Evolutionary conservation across 495 filamentous ascomycete genomes (phyloP).

Genomic region (Trichoderma orchidacearum): DNA sequence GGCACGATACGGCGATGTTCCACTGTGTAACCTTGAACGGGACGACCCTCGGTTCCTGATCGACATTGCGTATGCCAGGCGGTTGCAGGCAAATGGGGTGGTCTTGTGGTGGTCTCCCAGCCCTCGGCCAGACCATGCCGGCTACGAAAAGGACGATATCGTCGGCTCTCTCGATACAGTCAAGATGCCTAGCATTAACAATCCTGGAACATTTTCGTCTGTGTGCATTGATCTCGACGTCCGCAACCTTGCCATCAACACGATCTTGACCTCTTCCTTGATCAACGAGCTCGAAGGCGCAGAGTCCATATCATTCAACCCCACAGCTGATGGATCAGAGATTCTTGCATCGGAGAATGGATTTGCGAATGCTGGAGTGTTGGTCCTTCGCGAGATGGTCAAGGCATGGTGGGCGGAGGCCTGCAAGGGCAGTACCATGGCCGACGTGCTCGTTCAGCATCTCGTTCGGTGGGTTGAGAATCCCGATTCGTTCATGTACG

Average conservation of each 20-base stretch:
- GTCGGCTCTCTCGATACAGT: constrained; percentile 74
- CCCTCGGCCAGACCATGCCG: constrained; percentile 84
- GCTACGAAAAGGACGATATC: constrained; percentile 89
- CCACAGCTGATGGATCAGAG: constrained; percentile 51
- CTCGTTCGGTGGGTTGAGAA: constrained; percentile 94
- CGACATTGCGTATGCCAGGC: constrained; percentile 85
- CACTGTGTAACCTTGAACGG: constrained; percentile 85
- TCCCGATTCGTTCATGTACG: constrained; percentile 84
- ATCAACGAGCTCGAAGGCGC: constrained; percentile 93
- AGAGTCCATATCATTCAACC: constrained; percentile 66
- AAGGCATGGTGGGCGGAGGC: constrained; percentile 97
- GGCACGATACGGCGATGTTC: constrained; percentile 84
- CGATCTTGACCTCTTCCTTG: constrained; percentile 90
- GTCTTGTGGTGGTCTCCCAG: constrained; percentile 95
- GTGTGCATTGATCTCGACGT: constrained; percentile 95
- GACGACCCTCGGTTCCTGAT: constrained; percentile 92
- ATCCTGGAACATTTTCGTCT: constrained; percentile 82
- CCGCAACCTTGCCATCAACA: constrained; percentile 93
- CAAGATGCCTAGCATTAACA: constrained; percentile 86
- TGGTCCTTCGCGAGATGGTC: constrained; percentile 93
- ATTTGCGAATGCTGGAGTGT: constrained; percentile 80
- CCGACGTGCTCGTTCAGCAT: constrained; percentile 95
- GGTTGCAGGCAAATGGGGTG: constrained; percentile 82
- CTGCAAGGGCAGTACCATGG: constrained; percentile 81
- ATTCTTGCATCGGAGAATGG: constrained; percentile 79